These are phyloP conservation scores for Coemansia erecta DNA, from an alignment of 192 early-diverging fungal genomes.

Conservation along the genomic window DNA sequence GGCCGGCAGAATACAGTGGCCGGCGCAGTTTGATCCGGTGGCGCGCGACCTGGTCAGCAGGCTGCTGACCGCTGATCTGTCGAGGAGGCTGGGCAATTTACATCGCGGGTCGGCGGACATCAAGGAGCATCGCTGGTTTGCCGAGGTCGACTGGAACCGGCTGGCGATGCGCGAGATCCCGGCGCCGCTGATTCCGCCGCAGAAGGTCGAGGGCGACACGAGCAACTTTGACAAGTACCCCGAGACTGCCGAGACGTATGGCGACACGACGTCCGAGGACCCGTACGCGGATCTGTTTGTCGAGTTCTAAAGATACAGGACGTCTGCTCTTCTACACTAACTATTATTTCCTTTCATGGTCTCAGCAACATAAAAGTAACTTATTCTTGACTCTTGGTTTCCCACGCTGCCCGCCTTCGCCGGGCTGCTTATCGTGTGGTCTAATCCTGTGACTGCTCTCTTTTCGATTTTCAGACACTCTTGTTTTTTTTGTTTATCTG, in stretches of 20 bases:
- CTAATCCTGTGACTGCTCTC: too few species aligned
- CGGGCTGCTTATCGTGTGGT: too few species aligned
- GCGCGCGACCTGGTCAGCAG: slow-evolving; percentile 85
- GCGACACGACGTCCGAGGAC: slow-evolving; percentile 63
- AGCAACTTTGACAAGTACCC: slow-evolving; percentile 95
- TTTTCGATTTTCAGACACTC: too few species aligned
- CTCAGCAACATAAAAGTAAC: too few species aligned
- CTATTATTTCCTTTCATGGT: too few species aligned
- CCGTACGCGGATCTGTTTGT: slow-evolving; percentile 71
- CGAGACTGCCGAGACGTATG: slow-evolving; percentile 89
- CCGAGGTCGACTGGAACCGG: slow-evolving; percentile 86
- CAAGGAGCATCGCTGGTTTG: slow-evolving; percentile 94
- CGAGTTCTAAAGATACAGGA: slow-evolving; percentile 58
- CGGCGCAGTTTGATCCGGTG: slow-evolving; percentile 75
- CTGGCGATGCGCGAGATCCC: slow-evolving; percentile 70
- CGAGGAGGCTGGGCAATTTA: slow-evolving; percentile 85
- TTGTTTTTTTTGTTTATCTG: too few species aligned
- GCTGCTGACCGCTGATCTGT: slow-evolving; percentile 76
- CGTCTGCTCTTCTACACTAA: too few species aligned
- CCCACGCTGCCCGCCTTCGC: too few species aligned
- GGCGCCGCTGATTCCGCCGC: slow-evolving; percentile 83
- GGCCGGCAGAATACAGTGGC: slow-evolving; percentile 78
- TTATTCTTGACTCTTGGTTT: too few species aligned
- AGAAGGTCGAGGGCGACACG: slow-evolving; percentile 82
- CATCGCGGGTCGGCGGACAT: slow-evolving; percentile 84